Percentiles rank a stretch among this genome's conserved stretches.
phyloP scores from a whole-genome alignment of 2,329 filamentous ascomycete species.

The Apiospora marii region DNA sequence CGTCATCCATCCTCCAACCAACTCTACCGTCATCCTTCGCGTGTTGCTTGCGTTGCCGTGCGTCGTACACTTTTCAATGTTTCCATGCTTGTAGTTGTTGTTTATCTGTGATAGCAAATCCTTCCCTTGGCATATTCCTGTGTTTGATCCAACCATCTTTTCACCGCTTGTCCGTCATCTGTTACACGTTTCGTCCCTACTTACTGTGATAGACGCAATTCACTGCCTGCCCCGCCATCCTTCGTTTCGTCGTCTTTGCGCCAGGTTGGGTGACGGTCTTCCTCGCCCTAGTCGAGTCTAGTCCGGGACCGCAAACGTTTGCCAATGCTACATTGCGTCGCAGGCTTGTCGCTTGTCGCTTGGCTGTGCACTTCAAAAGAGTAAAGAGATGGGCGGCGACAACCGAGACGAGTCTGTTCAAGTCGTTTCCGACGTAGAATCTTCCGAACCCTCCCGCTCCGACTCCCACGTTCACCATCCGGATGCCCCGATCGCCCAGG shows the following conservation, averaged over 20 bases:
- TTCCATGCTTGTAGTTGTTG: slow-evolving; percentile 4
- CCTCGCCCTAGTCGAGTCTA: slow-evolving; percentile 16
- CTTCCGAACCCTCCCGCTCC: slow-evolving; percentile 23
- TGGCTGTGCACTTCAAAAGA: not conserved
- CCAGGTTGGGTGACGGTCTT: not conserved
- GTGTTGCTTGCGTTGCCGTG: not conserved
- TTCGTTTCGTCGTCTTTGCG: slow-evolving; percentile 5
- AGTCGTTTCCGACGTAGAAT: slow-evolving; percentile 37
- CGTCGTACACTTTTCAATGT: not conserved
- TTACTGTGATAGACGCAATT: not conserved
- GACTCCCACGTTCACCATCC: slow-evolving; percentile 37
- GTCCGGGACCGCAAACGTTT: slow-evolving; percentile 8
- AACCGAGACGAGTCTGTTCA: slow-evolving; percentile 31
- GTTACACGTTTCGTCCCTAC: slow-evolving; percentile 14
- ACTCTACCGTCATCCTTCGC: slow-evolving; percentile 14
- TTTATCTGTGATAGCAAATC: not conserved
- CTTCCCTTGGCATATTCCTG: not conserved
- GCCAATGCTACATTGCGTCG: slow-evolving; percentile 15
- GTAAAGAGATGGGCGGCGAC: slow-evolving; percentile 26
- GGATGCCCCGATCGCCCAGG: slow-evolving; percentile 39
- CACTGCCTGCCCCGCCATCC: not conserved
- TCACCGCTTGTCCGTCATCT: slow-evolving; percentile 2
- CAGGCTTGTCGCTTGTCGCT: slow-evolving; percentile 5
- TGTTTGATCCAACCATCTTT: not conserved
- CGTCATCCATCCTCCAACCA: slow-evolving; percentile 15